A percentile compares a stretch with the other conserved stretches of the same genome.
phyloP scores from a whole-genome alignment of 1,139 yeast genomes.

The Eremothecium cymbalariae region DNA sequence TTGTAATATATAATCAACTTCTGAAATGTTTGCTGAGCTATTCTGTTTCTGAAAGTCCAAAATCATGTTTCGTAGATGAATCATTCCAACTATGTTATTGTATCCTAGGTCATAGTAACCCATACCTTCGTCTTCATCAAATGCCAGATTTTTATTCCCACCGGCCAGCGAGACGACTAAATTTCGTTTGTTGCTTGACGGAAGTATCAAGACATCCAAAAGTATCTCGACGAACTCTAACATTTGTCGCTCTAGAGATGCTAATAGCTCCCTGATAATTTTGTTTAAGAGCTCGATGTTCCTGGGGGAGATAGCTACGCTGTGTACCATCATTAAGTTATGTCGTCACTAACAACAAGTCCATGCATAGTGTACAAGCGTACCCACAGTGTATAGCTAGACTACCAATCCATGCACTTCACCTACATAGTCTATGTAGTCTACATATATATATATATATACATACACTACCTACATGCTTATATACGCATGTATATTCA shows the following conservation, averaged over 20 bases:
- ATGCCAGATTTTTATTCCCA: not conserved
- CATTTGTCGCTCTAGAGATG: slow-evolving; percentile 15
- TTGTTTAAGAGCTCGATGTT: slow-evolving; percentile 15
- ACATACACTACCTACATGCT: no score
- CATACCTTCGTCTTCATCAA: slow-evolving; percentile 1
- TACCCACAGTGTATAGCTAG: no score
- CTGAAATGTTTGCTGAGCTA: not conserved
- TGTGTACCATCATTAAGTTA: slow-evolving; percentile 12
- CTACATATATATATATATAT: no score
- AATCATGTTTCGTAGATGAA: slow-evolving; percentile 1
- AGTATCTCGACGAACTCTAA: slow-evolving; percentile 21
- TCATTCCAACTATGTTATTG: slow-evolving; percentile 2
- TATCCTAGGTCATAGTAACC: slow-evolving; percentile 2
- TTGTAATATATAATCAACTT: not conserved
- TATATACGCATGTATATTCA: no score
- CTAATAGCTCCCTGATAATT: slow-evolving; percentile 12
- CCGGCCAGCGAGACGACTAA: slow-evolving; percentile 1
- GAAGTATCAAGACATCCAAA: slow-evolving; percentile 24
- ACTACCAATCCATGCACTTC: no score
- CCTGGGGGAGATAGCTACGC: slow-evolving; percentile 10
- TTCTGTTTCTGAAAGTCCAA: not conserved
- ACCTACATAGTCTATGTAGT: no score
- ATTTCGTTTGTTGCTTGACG: slow-evolving; percentile 9
- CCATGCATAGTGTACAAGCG: not conserved
- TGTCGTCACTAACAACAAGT: not conserved